Evolutionary conservation across 148 eudicot genomes (phyloP).

Genomic region (Polygonum maritimum): DNA sequence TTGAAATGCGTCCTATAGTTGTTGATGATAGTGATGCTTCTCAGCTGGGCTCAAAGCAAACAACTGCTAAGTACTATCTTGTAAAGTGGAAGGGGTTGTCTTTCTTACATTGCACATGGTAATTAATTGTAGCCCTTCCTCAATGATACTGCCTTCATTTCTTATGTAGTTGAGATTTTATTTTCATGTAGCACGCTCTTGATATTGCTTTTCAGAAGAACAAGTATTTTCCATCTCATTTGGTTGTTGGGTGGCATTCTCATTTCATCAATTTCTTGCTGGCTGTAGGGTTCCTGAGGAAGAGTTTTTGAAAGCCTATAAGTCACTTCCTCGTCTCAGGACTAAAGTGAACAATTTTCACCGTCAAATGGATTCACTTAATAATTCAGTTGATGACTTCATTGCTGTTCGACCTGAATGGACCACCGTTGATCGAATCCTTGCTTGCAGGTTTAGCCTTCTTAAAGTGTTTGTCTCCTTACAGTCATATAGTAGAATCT

Average conservation of each 20-base stretch:
- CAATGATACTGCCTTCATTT: background rate
- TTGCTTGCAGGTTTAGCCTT: conserved; percentile 74
- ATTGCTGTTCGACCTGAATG: conserved; percentile 89
- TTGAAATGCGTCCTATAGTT: conserved; percentile 68
- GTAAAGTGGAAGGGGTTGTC: conserved; percentile 96
- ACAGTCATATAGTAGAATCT: background rate
- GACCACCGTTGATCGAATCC: conserved; percentile 93
- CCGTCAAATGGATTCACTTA: conserved; percentile 49
- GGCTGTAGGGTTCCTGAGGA: conserved; percentile 79
- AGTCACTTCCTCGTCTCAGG: conserved; percentile 76
- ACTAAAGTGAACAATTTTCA: conserved; percentile 87
- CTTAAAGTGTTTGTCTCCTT: conserved; percentile 3
- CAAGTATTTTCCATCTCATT: background rate
- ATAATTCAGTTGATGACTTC: conserved; percentile 67
- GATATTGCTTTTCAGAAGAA: background rate
- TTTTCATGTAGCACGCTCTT: background rate
- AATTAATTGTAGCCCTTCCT: conserved; percentile 4
- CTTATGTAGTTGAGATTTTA: background rate
- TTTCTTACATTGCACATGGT: conserved; percentile 97
- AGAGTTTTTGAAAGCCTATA: conserved; percentile 78
- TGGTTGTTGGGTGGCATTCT: background rate
- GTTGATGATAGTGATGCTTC: conserved; percentile 62
- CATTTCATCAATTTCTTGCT: conserved; percentile 5
- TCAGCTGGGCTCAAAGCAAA: conserved; percentile 59
- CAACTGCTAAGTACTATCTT: conserved; percentile 75